Evolutionary conservation across 306 rosid species (phyloP).

Genomic region (Cicer judaicum): DNA sequence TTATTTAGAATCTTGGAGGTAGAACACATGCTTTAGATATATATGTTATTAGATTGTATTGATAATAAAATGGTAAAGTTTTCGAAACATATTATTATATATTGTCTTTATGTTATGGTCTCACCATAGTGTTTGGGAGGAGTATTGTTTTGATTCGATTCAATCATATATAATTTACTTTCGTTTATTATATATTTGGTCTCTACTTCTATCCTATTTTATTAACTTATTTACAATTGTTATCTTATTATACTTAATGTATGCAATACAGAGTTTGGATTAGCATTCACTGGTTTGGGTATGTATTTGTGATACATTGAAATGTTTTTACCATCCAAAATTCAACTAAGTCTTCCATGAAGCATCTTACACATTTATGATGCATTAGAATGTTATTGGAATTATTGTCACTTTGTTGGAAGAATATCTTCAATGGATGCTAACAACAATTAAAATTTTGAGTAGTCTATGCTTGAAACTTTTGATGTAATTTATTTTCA

Average conservation of each 20-base stretch:
- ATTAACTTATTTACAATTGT: conserved; percentile 2
- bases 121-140: conserved; percentile 11
- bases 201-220: conserved; percentile 29
- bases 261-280: conserved; percentile 82
- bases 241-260: conserved; percentile 39
- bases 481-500: no score
- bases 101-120: conserved; percentile 30
- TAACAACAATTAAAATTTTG: conserved; percentile 52
- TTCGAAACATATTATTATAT: background rate
- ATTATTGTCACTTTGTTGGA: conserved; percentile 57
- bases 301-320: conserved; percentile 35
- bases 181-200: conserved; percentile 20
- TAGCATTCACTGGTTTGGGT: conserved; percentile 94
- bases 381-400: no score
- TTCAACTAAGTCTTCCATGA: no score
- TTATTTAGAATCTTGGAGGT: conserved; percentile 31
- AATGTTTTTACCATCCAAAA: no score
- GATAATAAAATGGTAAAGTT: conserved; percentile 3
- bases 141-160: conserved; percentile 29
- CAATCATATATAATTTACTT: conserved; percentile 9
- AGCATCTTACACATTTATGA: no score
- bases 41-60: conserved; percentile 24
- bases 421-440: conserved; percentile 79
- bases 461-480: no score
- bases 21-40: conserved; percentile 13